A percentile compares a stretch with the other conserved stretches of the same genome.
phyloP scores from a whole-genome alignment of 495 filamentous ascomycete genomes.

The Choiromyces venosus region DNA sequence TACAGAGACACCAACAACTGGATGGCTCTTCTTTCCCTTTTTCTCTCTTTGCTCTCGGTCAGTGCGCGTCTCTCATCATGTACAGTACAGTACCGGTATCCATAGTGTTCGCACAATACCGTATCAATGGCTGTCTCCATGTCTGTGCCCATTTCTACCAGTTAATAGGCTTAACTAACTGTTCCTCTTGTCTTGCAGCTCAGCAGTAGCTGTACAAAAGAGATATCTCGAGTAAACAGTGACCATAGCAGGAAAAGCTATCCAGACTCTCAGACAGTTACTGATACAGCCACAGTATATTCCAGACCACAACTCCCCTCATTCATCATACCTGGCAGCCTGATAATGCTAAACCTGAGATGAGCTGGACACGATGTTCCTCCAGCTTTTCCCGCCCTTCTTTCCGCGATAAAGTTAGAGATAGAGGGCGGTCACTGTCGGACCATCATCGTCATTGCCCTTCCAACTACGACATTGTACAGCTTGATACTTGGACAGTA shows the following conservation, averaged over 20 bases:
- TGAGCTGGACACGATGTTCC: slow-evolving; percentile 1
- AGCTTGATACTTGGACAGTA: neutral
- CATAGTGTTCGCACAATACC: neutral
- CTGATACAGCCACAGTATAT: neutral
- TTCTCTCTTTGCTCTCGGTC: neutral
- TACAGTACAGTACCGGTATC: no score
- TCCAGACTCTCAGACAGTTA: neutral
- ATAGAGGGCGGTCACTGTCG: neutral
- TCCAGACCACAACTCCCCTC: neutral
- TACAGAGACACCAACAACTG: neutral
- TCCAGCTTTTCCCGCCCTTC: neutral
- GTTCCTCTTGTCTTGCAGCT: neutral
- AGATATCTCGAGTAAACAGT: neutral
- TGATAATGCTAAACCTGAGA: neutral
- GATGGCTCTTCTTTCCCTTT: neutral
- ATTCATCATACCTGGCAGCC: neutral
- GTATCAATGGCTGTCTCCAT: neutral
- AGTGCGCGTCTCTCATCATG: neutral
- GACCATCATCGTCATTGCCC: neutral
- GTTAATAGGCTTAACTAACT: neutral
- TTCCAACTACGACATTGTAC: neutral
- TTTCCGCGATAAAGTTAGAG: neutral
- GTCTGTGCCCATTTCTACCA: neutral
- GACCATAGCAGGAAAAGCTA: neutral
- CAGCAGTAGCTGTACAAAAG: neutral